Evolutionary conservation across 768 basidiomycete species (phyloP).

Genomic region (Kwoniella heveanensis): DNA sequence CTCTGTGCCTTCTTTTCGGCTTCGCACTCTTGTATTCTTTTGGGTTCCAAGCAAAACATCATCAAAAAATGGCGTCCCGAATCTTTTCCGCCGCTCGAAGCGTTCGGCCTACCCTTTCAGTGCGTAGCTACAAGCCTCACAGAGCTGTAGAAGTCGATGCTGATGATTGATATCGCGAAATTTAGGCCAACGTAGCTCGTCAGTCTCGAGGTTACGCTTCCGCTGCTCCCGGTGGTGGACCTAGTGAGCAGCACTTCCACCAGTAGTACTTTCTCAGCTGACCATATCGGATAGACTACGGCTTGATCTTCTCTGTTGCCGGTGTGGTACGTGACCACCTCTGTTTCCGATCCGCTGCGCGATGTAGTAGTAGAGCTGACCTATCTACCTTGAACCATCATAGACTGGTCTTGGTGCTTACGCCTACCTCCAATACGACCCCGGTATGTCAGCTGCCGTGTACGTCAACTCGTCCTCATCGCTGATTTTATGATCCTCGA

Average conservation of each 20-base stretch:
- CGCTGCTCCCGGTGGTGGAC: conserved; percentile 14
- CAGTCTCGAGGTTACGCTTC: conserved; percentile 19
- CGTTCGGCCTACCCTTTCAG: conserved; percentile 14
- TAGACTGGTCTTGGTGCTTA: conserved; percentile 27
- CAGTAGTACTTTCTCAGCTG: neutral
- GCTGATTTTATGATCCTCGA: too few species aligned
- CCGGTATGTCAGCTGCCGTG: conserved; percentile 13
- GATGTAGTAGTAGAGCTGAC: neutral
- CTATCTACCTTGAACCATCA: neutral
- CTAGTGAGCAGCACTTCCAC: conserved; percentile 10
- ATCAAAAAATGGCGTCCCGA: conserved; percentile 25
- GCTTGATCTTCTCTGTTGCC: conserved; percentile 21
- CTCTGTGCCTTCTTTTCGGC: neutral
- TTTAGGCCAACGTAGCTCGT: conserved; percentile 22
- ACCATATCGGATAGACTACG: conserved; percentile 9
- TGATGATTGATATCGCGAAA: too few species aligned
- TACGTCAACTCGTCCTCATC: too few species aligned
- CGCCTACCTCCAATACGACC: conserved; percentile 27
- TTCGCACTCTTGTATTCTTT: neutral
- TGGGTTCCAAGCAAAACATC: neutral
- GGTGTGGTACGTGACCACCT: conserved; percentile 10
- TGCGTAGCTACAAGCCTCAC: neutral
- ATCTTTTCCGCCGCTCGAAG: conserved; percentile 19
- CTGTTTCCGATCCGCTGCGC: neutral
- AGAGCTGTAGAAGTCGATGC: too few species aligned